Base-by-base conservation (phyloP, 2,329 filamentous ascomycete species). In the Triangularia verruculosa region DNA sequence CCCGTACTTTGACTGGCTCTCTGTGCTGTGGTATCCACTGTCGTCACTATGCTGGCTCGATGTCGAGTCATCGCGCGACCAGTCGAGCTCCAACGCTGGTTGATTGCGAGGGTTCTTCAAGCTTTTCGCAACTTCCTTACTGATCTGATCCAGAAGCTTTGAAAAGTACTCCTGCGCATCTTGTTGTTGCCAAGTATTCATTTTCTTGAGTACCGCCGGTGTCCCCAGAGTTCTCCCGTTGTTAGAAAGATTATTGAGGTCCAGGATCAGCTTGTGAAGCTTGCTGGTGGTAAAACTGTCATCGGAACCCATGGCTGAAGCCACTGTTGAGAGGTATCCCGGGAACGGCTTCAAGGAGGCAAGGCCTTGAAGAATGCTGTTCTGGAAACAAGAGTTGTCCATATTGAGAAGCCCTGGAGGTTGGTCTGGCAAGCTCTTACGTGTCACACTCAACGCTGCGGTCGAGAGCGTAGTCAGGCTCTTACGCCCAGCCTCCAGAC, bases 91-190 rank as follows among this genome's bases (percentile, higher is more conserved):
- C 24, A 83, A 72, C 0, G 80, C 79, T 0, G 75, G 69, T 1
- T 68, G 63, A 60, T 72, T 74, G 3, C 75, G 78, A 0, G 75
- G 69, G 1, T 69, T 64, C 61, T 72, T 74, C 4, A 75, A 78
- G 54, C 82, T 82, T 68, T 82, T 83, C 20, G 80, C 78, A 47
- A 92, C 81, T 72, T 96, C 92, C 71, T 89, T 89, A 71, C 97
- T 92, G 27, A 97, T 81, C 70, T 93, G 89, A 69, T 94, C 92
- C 56, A 97, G 77, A 13, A 99, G 83, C 72, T 94, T 96, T 15
- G 92, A 94, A 71, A 91, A 97, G 75, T 98, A 99, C 75, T 99
- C 95, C 74, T 98, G 95, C 4, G 95, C 95, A 77, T 99, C 95
- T 76, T 99, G 95, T 74, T 98, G 95, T 70, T 96, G 91, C 86